phyloP scores from a whole-genome alignment of 2,329 filamentous ascomycete species.

The Hortaea werneckii region DNA sequence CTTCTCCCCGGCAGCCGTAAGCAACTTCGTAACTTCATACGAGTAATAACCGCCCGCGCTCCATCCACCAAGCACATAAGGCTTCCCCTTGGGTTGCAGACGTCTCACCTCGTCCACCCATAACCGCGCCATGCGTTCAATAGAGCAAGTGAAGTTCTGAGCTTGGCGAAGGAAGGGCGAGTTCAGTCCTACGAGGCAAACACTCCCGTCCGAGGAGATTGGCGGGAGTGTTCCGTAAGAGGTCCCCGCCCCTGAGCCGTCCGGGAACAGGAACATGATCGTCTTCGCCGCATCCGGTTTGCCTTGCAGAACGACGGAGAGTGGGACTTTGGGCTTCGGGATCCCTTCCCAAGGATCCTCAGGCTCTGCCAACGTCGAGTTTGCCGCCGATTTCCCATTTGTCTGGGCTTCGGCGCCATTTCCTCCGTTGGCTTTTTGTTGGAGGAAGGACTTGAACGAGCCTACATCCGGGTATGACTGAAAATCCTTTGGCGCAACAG shows the following conservation, averaged over 20 bases:
- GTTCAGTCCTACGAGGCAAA: slow-evolving; percentile 38
- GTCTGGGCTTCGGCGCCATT: background rate
- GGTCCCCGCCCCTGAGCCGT: slow-evolving; percentile 38
- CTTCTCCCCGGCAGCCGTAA: slow-evolving; percentile 14
- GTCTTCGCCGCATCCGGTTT: slow-evolving; percentile 9
- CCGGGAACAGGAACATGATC: slow-evolving; percentile 31
- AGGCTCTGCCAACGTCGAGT: slow-evolving; percentile 5
- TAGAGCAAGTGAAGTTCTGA: slow-evolving; percentile 18
- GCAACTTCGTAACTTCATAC: slow-evolving; percentile 28
- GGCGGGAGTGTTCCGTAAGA: slow-evolving; percentile 30
- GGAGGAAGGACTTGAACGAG: slow-evolving; percentile 14
- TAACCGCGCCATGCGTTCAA: slow-evolving; percentile 18
- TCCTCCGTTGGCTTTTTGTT: background rate
- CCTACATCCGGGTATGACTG: slow-evolving; percentile 16
- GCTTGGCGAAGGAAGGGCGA: slow-evolving; percentile 22
- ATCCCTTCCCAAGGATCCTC: slow-evolving; percentile 21
- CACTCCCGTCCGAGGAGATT: slow-evolving; percentile 29
- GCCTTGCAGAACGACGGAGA: slow-evolving; percentile 18
- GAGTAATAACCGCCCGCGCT: slow-evolving; percentile 67
- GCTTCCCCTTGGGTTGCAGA: slow-evolving; percentile 37
- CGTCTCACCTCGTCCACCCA: slow-evolving; percentile 26
- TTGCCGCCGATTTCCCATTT: background rate
- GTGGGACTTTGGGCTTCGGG: slow-evolving; percentile 22
- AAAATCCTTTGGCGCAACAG: slow-evolving; percentile 16
- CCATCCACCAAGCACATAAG: slow-evolving; percentile 63